Evolutionary conservation across 2,329 filamentous ascomycete species (phyloP).

Genomic region (Colletotrichum sp.): DNA sequence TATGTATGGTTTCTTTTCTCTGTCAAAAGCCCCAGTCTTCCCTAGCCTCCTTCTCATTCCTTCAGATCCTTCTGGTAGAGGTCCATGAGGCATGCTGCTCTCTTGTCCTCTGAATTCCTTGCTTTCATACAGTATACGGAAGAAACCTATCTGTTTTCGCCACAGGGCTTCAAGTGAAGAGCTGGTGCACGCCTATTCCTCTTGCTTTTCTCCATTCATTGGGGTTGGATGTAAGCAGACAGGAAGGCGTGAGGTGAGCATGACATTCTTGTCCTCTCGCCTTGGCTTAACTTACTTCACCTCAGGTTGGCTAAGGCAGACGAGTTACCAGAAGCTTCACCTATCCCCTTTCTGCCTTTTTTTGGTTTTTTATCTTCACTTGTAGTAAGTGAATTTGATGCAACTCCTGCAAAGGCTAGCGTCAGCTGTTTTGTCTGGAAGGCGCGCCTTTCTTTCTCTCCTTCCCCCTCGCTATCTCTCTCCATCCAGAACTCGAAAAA

Average conservation of each 20-base stretch:
- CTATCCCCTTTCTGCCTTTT: neutral
- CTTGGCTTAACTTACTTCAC: neutral
- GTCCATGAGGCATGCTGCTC: neutral
- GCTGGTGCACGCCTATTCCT: neutral
- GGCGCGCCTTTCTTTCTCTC: neutral
- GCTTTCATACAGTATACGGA: neutral
- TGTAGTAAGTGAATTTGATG: neutral
- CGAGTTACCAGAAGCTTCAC: neutral
- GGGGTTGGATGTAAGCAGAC: neutral
- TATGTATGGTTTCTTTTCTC: neutral
- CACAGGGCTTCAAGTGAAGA: neutral
- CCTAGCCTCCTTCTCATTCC: neutral
- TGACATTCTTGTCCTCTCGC: neutral
- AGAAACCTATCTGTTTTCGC: neutral
- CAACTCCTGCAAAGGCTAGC: neutral
- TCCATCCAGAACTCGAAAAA: neutral
- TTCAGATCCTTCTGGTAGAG: neutral
- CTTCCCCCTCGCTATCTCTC: neutral
- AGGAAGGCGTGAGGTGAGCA: neutral
- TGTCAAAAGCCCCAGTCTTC: neutral
- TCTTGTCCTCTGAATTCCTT: neutral
- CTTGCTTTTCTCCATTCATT: neutral
- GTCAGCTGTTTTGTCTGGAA: neutral
- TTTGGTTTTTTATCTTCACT: neutral
- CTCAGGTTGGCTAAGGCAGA: neutral